phyloP scores from a whole-genome alignment of 768 basidiomycete species.

The Gymnopilus dilepis region DNA sequence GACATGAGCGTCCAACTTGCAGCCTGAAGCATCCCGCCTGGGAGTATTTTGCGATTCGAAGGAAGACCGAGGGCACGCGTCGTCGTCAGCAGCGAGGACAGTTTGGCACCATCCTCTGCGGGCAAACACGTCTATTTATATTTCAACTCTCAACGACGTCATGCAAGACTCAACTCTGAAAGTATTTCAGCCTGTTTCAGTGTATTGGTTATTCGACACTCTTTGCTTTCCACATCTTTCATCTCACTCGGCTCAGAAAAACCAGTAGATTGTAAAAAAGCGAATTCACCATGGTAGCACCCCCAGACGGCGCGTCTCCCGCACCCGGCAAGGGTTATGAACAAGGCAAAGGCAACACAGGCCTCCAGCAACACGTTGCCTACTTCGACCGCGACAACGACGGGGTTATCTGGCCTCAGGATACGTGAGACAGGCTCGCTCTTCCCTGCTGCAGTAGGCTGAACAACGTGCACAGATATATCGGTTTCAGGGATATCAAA shows the following conservation, averaged over 20 bases:
- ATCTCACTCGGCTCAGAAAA: neutral
- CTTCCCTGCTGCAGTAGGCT: neutral
- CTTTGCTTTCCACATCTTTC: neutral
- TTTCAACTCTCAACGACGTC: neutral
- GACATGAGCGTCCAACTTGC: too few relatives aligned
- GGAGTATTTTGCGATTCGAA: too few relatives aligned
- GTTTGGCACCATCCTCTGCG: neutral
- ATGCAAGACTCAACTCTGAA: neutral
- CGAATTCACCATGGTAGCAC: constrained; percentile 36
- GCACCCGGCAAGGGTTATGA: constrained; percentile 39
- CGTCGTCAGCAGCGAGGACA: neutral
- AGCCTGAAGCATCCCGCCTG: too few relatives aligned
- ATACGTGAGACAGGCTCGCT: constrained; percentile 41
- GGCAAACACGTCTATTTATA: constrained; percentile 7
- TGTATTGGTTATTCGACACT: neutral
- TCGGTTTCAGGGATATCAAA: constrained; percentile 43
- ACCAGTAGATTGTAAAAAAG: neutral
- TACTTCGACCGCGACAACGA: constrained; percentile 52
- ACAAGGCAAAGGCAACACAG: constrained; percentile 37
- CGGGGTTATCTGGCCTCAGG: constrained; percentile 50
- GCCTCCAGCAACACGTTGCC: constrained; percentile 47
- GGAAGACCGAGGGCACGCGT: neutral
- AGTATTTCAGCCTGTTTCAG: neutral
- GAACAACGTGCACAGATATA: constrained; percentile 35
- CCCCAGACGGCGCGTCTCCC: constrained; percentile 31